A percentile compares a stretch with the other conserved stretches of the same genome.
These are phyloP conservation scores for Exsudoporus floridanus DNA, from an alignment of 1,284 basidiomycete species.

Conservation along the genomic window DNA sequence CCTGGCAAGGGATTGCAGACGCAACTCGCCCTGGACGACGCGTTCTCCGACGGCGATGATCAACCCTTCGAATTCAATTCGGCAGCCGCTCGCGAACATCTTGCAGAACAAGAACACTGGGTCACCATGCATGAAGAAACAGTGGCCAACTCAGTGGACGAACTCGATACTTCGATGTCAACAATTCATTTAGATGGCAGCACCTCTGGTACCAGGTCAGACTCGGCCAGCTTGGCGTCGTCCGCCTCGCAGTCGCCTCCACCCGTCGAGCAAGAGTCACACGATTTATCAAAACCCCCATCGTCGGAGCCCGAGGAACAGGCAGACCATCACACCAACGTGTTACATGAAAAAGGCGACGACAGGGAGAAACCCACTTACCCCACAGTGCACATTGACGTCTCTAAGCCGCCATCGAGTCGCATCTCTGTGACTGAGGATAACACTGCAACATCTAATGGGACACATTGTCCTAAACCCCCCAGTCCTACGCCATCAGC, in stretches of 20 bases:
- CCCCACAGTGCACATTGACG: slow-evolving; percentile 49
- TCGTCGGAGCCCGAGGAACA: slow-evolving; percentile 31
- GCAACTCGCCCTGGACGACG: slow-evolving; percentile 60
- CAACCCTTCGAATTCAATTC: slow-evolving; percentile 52
- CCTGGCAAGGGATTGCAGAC: slow-evolving; percentile 29
- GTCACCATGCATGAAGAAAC: slow-evolving; percentile 22
- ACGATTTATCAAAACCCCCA: slow-evolving; percentile 47
- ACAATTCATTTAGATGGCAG: slow-evolving; percentile 51
- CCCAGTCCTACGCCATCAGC: slow-evolving; percentile 9
- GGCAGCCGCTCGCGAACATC: slow-evolving; percentile 56
- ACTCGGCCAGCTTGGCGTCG: slow-evolving; percentile 22
- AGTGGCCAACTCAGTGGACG: slow-evolving; percentile 36
- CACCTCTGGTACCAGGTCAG: slow-evolving; percentile 25
- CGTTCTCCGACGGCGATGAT: slow-evolving; percentile 59
- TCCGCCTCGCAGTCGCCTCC: slow-evolving; percentile 22
- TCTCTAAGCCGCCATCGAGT: slow-evolving; percentile 36
- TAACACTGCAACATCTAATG: background rate
- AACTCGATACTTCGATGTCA: slow-evolving; percentile 54
- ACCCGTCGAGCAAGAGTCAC: slow-evolving; percentile 35
- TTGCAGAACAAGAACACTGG: slow-evolving; percentile 47
- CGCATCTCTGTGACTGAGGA: slow-evolving; percentile 19
- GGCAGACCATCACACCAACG: slow-evolving; percentile 1
- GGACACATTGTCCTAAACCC: background rate
- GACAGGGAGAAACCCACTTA: slow-evolving; percentile 31
- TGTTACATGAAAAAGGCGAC: slow-evolving; percentile 11